Conservation (phyloP, 768 basidiomycete species). For the Podaxis sp. region DNA sequence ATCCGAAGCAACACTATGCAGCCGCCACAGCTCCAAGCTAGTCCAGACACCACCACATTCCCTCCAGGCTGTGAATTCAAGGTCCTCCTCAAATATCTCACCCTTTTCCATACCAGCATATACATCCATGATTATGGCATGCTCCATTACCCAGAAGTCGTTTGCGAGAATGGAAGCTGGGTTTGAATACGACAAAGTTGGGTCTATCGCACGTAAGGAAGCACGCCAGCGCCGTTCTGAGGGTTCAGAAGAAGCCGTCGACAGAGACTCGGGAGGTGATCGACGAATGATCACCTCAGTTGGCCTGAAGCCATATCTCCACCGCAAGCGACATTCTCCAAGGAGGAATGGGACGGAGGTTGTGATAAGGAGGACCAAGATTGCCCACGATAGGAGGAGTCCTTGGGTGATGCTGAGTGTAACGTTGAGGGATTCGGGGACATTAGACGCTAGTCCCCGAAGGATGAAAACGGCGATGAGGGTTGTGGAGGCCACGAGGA, state of each 20-base stretch:
- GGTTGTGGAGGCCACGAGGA: conserved; percentile 22
- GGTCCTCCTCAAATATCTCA: conserved; percentile 25
- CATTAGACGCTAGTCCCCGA: conserved; percentile 20
- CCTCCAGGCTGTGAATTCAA: conserved; percentile 33
- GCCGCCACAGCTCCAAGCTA: conserved; percentile 30
- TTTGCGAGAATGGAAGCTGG: conserved; percentile 29
- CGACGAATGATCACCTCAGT: conserved; percentile 31
- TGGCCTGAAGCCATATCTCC: conserved; percentile 29
- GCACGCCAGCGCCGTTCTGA: conserved; percentile 26
- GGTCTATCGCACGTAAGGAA: conserved; percentile 28
- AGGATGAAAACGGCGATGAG: conserved; percentile 21
- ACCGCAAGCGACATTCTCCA: conserved; percentile 33
- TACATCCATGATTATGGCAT: conserved; percentile 29
- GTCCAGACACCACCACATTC: conserved; percentile 27
- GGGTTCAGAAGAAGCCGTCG: conserved; percentile 17
- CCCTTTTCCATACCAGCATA: conserved; percentile 24
- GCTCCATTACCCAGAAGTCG: conserved; percentile 32
- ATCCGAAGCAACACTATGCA: conserved; percentile 29
- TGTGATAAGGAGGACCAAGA: conserved; percentile 26
- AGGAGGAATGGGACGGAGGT: conserved; percentile 33
- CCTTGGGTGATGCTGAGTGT: conserved; percentile 28
- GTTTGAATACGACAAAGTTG: conserved; percentile 27
- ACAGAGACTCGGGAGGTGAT: conserved; percentile 20
- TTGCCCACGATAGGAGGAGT: conserved; percentile 26
- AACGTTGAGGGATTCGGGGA: conserved; percentile 20